A percentile compares a stretch with the other conserved stretches of the same genome.
These are phyloP conservation scores for Ballota nigra DNA, from an alignment of 257 asterid species.

Conservation along the genomic window DNA sequence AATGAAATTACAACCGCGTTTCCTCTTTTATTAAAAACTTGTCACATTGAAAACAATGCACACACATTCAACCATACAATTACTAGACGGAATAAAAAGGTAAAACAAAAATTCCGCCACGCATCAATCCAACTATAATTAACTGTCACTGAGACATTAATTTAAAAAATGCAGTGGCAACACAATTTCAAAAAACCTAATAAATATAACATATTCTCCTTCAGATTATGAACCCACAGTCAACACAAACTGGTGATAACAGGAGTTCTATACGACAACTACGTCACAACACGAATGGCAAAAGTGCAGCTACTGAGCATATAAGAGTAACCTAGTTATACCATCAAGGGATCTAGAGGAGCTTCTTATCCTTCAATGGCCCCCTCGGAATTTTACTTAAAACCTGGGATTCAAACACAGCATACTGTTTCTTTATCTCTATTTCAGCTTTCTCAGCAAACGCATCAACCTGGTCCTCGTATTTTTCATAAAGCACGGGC, in stretches of 20 bases:
- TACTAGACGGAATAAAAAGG: background rate
- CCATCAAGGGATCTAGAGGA: constrained; percentile 32
- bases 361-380: constrained; percentile 63
- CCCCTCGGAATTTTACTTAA: constrained; percentile 79
- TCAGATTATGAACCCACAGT: constrained; percentile 34
- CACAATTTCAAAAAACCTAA: constrained; percentile 25
- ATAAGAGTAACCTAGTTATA: constrained; percentile 21
- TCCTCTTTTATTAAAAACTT: too few species aligned
- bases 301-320: constrained; percentile 19
- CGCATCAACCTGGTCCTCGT: constrained; percentile 81
- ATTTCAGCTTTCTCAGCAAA: constrained; percentile 85
- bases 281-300: constrained; percentile 32
- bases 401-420: constrained; percentile 57
- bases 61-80: background rate
- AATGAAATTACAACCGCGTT: too few species aligned
- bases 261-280: constrained; percentile 36
- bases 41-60: background rate
- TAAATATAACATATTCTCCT: constrained; percentile 9
- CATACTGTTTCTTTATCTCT: constrained; percentile 83
- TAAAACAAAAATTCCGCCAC: background rate
- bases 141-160: background rate
- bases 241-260: constrained; percentile 26
- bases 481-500: constrained; percentile 75
- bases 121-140: background rate
- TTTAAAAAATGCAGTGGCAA: constrained; percentile 10